Evolutionary conservation across 306 rosid genomes (phyloP).

Genomic region (Cicer yamashitae): DNA sequence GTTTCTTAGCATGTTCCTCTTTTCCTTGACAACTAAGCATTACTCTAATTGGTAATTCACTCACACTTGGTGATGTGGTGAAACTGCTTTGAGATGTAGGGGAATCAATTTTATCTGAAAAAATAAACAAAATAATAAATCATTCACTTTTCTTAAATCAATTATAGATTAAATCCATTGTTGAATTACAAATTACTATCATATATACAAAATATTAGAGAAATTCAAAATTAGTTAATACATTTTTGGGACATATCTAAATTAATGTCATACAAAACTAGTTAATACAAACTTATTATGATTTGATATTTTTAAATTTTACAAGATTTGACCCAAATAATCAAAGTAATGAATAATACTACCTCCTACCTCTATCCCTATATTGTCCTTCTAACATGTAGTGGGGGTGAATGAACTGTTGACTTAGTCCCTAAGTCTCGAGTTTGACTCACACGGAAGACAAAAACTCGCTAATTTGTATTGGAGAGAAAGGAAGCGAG

Average conservation of each 20-base stretch:
- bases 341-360: no score
- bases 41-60: constrained; percentile 46
- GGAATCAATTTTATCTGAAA: constrained; percentile 44
- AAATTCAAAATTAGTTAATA: no score
- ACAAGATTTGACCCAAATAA: not conserved
- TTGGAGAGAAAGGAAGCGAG: no score
- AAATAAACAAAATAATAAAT: not conserved
- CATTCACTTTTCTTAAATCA: not conserved
- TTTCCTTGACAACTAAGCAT: constrained; percentile 58
- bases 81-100: constrained; percentile 11
- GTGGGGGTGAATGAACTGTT: no score
- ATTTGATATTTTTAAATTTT: not conserved
- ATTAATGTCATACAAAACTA: not conserved
- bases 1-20: constrained; percentile 51
- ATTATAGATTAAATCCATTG: not conserved
- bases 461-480: no score
- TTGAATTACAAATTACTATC: not conserved
- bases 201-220: not conserved
- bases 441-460: no score
- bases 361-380: no score
- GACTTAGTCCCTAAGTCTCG: no score
- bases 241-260: not conserved
- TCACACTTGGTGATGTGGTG: not conserved
- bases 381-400: no score
- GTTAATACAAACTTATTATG: no score